phyloP scores from a whole-genome alignment of 305 asterid species.

The Solanum hybrid region DNA sequence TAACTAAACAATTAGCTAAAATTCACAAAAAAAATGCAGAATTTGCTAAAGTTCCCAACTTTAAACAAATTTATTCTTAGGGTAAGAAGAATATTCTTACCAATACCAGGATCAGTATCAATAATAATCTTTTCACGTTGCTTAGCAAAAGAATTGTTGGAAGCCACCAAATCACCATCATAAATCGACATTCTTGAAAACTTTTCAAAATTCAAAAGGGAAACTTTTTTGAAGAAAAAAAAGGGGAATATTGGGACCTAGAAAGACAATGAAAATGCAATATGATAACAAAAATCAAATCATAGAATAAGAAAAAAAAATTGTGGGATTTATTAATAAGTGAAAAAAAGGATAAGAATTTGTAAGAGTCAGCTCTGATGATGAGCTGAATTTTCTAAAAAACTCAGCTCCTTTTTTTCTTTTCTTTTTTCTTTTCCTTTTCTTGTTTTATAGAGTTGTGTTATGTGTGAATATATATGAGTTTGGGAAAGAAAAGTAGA shows the following conservation, averaged over 20 bases:
- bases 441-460: neutral
- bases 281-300: neutral
- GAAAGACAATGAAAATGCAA: neutral
- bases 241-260: neutral
- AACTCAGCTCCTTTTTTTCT: neutral
- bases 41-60: neutral
- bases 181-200: neutral
- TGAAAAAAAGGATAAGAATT: neutral
- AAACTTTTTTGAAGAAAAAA: neutral
- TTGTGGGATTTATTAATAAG: neutral
- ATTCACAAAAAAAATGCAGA: neutral
- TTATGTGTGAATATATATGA: neutral
- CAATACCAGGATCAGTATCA: constrained; percentile 15
- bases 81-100: neutral
- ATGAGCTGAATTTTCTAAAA: neutral
- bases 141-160: constrained; percentile 3
- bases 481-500: neutral
- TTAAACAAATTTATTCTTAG: neutral
- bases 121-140: constrained; percentile 6
- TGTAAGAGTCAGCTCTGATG: neutral
- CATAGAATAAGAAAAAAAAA: neutral
- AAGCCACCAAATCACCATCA: neutral
- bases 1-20: too few species aligned
- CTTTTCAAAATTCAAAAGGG: neutral
- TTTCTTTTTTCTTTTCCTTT: neutral